These are phyloP conservation scores for Hyphopichia khmerensis DNA, from an alignment of 1,139 yeast genomes.

Conservation along the genomic window DNA sequence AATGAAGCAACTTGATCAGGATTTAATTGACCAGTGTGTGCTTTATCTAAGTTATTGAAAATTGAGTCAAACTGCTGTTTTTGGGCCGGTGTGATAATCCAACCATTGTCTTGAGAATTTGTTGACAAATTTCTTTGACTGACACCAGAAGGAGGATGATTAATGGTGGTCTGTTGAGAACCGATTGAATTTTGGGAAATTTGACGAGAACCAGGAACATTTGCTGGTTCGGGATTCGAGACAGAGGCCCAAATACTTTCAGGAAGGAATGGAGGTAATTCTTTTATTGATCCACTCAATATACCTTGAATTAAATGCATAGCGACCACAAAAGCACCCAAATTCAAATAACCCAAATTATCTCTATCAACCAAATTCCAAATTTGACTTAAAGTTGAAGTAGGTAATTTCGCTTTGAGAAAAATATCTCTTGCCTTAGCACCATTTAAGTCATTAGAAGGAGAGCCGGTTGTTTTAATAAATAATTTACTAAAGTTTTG, in stretches of 20 bases:
- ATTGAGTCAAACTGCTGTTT: constrained; percentile 76
- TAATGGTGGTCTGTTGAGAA: constrained; percentile 48
- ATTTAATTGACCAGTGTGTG: constrained; percentile 60
- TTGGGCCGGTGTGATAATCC: constrained; percentile 70
- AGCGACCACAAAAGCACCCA: constrained; percentile 81
- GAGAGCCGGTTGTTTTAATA: constrained; percentile 66
- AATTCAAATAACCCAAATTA: constrained; percentile 67
- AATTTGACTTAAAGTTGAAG: constrained; percentile 73
- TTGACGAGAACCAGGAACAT: constrained; percentile 27
- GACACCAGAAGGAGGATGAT: constrained; percentile 21
- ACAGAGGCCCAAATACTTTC: constrained; percentile 63
- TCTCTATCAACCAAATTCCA: constrained; percentile 86
- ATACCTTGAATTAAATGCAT: constrained; percentile 92
- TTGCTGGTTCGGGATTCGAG: constrained; percentile 13
- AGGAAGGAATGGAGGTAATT: constrained; percentile 72
- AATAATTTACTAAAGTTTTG: constrained; percentile 73
- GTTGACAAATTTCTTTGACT: constrained; percentile 12
- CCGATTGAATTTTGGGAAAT: constrained; percentile 46
- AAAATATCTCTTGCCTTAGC: constrained; percentile 79
- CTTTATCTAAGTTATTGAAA: constrained; percentile 73
- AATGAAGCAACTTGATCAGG: constrained; percentile 86
- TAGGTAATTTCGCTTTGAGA: constrained; percentile 81
- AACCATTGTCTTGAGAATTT: constrained; percentile 36
- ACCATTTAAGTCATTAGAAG: constrained; percentile 56
- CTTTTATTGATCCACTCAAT: constrained; percentile 63